Conservation (phyloP, 306 rosid species). For the Gillenia trifoliata region DNA sequence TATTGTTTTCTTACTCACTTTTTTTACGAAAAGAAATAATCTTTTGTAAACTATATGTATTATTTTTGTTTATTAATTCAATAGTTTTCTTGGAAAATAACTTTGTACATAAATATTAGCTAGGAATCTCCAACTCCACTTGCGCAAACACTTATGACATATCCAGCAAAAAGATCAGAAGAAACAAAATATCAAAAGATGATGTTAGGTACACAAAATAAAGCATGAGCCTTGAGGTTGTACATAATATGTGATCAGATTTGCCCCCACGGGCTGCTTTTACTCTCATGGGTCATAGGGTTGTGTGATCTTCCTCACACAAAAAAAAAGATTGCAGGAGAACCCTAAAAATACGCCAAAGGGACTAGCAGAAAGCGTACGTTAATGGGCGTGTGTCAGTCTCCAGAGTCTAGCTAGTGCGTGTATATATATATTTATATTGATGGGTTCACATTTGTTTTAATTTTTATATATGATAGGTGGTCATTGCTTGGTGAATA, state of each 20-base stretch:
- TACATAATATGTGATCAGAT: slow-evolving; percentile 4
- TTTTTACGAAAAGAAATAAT: too few species aligned
- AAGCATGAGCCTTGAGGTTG: neutral
- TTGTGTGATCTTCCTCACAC: neutral
- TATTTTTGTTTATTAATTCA: neutral
- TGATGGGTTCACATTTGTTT: too few species aligned
- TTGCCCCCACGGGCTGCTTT: slow-evolving; percentile 2
- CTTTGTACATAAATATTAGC: neutral
- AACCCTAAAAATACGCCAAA: slow-evolving; percentile 10
- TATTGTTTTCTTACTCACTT: too few species aligned
- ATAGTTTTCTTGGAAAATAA: neutral
- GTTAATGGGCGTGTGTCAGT: neutral
- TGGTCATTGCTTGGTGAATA: neutral
- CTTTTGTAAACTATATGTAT: neutral
- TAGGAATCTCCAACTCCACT: neutral
- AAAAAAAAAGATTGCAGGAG: neutral
- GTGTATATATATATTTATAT: neutral
- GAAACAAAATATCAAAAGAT: neutral
- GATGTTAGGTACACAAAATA: neutral
- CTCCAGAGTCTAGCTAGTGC: neutral
- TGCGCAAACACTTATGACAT: neutral
- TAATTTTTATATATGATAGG: neutral
- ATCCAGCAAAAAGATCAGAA: neutral
- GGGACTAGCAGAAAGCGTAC: neutral
- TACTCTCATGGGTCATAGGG: slow-evolving; percentile 2